A percentile compares a stretch with the other conserved stretches of the same genome.
Evolutionary conservation across 441 rosid genomes (phyloP).

Genomic region (Manihot esculenta): DNA sequence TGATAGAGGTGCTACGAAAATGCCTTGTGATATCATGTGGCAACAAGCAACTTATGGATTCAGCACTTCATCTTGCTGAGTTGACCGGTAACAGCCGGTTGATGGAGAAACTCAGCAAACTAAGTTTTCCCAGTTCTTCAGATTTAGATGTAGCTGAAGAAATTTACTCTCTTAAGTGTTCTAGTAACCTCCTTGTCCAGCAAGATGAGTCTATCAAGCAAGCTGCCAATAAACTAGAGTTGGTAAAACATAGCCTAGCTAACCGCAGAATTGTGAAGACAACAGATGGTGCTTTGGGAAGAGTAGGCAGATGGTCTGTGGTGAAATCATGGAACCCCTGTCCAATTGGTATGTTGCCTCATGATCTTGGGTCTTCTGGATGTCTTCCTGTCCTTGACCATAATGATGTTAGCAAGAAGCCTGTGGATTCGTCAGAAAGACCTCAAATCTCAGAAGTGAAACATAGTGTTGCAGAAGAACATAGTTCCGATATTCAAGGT

Average conservation of each 20-base stretch:
- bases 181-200: conserved; percentile 25
- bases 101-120: conserved; percentile 52
- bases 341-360: conserved; percentile 86
- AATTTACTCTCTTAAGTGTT: conserved; percentile 12
- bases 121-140: conserved; percentile 32
- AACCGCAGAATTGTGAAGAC: conserved; percentile 31
- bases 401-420: conserved; percentile 11
- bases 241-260: conserved; percentile 34
- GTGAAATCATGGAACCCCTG: conserved; percentile 79
- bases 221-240: conserved; percentile 66
- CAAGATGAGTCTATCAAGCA: conserved; percentile 50
- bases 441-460: conserved; percentile 27
- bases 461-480: conserved; percentile 37
- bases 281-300: conserved; percentile 28
- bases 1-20: conserved; percentile 53
- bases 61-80: conserved; percentile 51
- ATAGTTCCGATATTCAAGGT: conserved; percentile 21
- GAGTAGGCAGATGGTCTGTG: conserved; percentile 51
- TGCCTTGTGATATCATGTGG: conserved; percentile 55
- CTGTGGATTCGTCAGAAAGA: conserved; percentile 26
- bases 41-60: conserved; percentile 49
- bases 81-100: conserved; percentile 39
- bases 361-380: conserved; percentile 59
- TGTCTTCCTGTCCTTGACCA: conserved; percentile 59
- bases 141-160: conserved; percentile 24